Evolutionary conservation across 345 rosid species (phyloP).

Genomic region (Euclidium syriacum): DNA sequence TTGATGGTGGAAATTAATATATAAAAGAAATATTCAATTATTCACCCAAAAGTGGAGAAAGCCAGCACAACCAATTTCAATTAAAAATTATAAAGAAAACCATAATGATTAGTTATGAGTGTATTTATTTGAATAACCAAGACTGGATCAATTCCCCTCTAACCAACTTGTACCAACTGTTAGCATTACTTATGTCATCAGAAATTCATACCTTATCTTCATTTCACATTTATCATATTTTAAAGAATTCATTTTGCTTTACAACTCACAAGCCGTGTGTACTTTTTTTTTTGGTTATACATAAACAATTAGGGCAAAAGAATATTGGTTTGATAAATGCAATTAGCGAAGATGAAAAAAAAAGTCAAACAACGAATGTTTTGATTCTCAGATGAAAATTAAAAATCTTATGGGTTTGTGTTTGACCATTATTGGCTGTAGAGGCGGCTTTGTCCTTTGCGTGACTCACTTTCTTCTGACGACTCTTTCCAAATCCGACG

Average conservation of each 20-base stretch:
- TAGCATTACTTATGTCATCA: slow-evolving; percentile 19
- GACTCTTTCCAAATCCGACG: neutral
- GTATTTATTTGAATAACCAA: neutral
- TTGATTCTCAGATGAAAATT: neutral
- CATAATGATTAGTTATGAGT: slow-evolving; percentile 15
- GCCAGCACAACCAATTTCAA: slow-evolving; percentile 16
- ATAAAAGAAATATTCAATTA: neutral
- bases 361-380: slow-evolving; percentile 9
- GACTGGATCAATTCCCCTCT: slow-evolving; percentile 22
- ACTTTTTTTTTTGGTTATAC: too few relatives aligned
- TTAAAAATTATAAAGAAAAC: neutral
- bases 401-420: too few relatives aligned
- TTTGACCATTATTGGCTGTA: too few relatives aligned
- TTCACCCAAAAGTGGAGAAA: slow-evolving; percentile 14
- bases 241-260: neutral
- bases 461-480: neutral
- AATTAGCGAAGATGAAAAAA: neutral
- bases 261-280: slow-evolving; percentile 15
- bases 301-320: neutral
- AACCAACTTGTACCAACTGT: slow-evolving; percentile 21
- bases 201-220: slow-evolving; percentile 23
- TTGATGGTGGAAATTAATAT: neutral
- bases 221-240: neutral
- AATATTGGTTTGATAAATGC: neutral
- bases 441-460: slow-evolving; percentile 8